Conservation (phyloP, 1,284 basidiomycete genomes). For the Fomitopsis betulina region DNA sequence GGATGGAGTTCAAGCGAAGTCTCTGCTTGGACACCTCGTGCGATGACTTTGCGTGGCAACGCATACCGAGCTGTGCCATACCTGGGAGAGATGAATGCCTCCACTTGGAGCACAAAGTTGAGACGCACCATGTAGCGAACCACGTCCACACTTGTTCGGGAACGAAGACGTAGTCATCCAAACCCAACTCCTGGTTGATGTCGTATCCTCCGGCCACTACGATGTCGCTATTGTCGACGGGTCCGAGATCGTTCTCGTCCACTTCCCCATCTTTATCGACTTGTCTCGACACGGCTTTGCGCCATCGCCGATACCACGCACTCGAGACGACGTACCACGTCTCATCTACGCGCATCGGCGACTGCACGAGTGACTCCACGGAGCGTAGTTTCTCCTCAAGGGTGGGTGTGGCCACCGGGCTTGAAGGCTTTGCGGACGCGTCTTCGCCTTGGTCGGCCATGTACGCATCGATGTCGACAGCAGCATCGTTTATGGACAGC, state of each 20-base stretch:
- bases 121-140: constrained; percentile 38
- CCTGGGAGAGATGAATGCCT: constrained; percentile 35
- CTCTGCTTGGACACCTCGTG: constrained; percentile 47
- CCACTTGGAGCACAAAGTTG: not conserved
- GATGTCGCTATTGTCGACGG: constrained; percentile 70
- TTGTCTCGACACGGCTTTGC: constrained; percentile 62
- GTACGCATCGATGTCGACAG: constrained; percentile 57
- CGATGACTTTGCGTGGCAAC: constrained; percentile 66
- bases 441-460: constrained; percentile 64
- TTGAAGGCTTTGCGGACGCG: constrained; percentile 14
- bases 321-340: constrained; percentile 76
- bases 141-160: constrained; percentile 71
- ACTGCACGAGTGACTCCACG: constrained; percentile 42
- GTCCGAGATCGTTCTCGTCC: constrained; percentile 59
- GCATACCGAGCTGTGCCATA: constrained; percentile 58
- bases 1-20: constrained; percentile 78
- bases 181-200: constrained; percentile 44
- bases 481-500: constrained; percentile 35
- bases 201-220: constrained; percentile 52
- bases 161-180: constrained; percentile 76
- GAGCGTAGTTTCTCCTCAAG: constrained; percentile 40
- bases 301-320: constrained; percentile 74
- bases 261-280: constrained; percentile 62
- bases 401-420: constrained; percentile 25
- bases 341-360: constrained; percentile 57